Evolutionary conservation across 176 grass and related monocot species (phyloP), one percentile per base, ranked within the genome.

Genomic region (Juncus inflexus): DNA sequence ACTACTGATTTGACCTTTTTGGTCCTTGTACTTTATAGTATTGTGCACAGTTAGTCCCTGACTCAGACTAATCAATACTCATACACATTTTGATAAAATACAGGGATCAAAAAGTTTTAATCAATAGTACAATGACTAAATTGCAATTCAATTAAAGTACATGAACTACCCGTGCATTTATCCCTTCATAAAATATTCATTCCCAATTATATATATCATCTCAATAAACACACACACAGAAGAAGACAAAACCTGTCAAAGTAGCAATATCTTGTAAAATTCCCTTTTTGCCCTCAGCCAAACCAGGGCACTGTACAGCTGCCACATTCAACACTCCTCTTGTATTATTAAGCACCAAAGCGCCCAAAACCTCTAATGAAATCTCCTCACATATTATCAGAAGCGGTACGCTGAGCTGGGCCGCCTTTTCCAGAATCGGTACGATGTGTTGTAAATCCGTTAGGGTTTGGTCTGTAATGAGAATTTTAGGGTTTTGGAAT

Each of bases 381-480:
- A 97, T 79, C 78, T 97, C 92, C 76, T 96, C 84, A 10, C 84
- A 84, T 83, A 96, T 91, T 74, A 96, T 91, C 70, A 91, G 83
- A 59, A 96, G 80, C 28, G 92, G 87, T 52, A 83, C 84, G 77
- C 92, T 86, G 68, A 96, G 77, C 50, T 91, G 87, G 65, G 76
- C 79, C 14, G 82, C 83, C 63, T 96, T 96, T 69, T 96, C 87
- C 37, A 91, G 79, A 52, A 96, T 77, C 69, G 87, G 92, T 76
- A 96, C 77, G 57, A 96, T 85, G 65, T 88, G 81, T 52, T 78
- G 69, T 11, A 96, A 73, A 74, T 86, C 84, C 6, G 69, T 79
- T 58, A 96, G 81, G 15, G 59, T 79, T 64, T 86, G 92, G 80
- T 96, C 92, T 56, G 87, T 91, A 73, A 96, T 76, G 74, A 96